Evolutionary conservation across 2,329 filamentous ascomycete species (phyloP).

Genomic region (Colletotrichum paranaense): DNA sequence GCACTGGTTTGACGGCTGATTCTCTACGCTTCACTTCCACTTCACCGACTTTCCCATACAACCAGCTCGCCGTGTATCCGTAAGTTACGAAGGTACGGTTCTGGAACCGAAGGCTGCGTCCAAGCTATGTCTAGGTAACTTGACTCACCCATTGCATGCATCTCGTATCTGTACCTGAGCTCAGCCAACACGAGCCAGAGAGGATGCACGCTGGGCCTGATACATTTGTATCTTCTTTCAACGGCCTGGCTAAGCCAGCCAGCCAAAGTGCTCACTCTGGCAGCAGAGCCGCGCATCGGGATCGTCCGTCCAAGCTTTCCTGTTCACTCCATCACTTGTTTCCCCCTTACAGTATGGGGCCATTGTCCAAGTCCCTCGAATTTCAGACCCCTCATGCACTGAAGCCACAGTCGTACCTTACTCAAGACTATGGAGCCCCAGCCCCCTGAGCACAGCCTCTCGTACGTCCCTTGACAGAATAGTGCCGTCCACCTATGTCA

Average conservation of each 20-base stretch:
- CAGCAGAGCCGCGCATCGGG: conserved; percentile 13
- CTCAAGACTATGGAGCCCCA: not conserved
- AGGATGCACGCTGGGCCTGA: not conserved
- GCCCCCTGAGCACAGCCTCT: not conserved
- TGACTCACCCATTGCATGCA: conserved; percentile 11
- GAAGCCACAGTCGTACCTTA: not conserved
- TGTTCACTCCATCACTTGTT: not conserved
- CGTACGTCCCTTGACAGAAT: not conserved
- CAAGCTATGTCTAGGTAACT: conserved; percentile 2
- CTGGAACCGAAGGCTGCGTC: not conserved
- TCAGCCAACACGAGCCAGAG: not conserved
- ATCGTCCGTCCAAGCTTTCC: not conserved
- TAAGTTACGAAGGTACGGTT: not conserved
- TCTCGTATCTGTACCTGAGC: conserved; percentile 16
- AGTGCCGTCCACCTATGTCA: not conserved
- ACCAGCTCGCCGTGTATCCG: not conserved
- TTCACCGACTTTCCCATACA: conserved; percentile 17
- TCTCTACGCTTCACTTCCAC: not conserved
- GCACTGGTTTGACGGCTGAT: not conserved
- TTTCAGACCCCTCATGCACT: not conserved
- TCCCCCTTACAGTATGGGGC: not conserved
- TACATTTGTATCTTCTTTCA: conserved; percentile 5
- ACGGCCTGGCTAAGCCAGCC: not conserved
- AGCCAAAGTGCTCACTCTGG: not conserved
- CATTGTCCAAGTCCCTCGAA: not conserved